Conservation (phyloP, 2,329 filamentous ascomycete genomes). For the Aspergillus piperis region DNA sequence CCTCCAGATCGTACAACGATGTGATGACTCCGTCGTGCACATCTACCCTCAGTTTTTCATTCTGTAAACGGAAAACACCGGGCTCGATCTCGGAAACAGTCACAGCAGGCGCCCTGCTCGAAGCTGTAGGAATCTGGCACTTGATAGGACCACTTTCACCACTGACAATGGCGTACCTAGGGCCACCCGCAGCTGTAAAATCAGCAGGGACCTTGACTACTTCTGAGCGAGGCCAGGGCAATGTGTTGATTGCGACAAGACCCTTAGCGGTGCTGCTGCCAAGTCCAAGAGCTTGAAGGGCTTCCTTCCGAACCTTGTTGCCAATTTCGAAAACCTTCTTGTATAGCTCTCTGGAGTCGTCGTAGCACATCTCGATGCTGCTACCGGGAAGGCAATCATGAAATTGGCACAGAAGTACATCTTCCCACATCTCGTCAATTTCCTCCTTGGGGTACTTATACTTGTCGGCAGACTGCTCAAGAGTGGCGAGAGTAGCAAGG, state of each 20-base stretch:
- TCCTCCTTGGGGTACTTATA: constrained; percentile 93
- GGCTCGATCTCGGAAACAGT: constrained; percentile 54
- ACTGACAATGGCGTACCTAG: constrained; percentile 47
- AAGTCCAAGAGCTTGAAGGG: constrained; percentile 68
- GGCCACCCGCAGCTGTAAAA: constrained; percentile 23
- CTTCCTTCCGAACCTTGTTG: constrained; percentile 68
- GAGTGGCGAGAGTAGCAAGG: constrained; percentile 79
- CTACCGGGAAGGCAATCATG: constrained; percentile 96
- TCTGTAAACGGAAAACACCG: constrained; percentile 75
- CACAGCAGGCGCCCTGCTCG: constrained; percentile 34
- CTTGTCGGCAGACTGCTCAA: constrained; percentile 58
- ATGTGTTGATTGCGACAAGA: constrained; percentile 74
- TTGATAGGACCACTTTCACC: constrained; percentile 50
- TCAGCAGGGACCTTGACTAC: constrained; percentile 63
- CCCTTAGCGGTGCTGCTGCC: constrained; percentile 47
- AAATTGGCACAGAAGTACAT: constrained; percentile 89
- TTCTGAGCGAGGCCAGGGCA: constrained; percentile 81
- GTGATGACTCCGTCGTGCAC: constrained; percentile 77
- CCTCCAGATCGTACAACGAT: constrained; percentile 75
- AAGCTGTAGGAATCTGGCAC: constrained; percentile 26
- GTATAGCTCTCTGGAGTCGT: constrained; percentile 91
- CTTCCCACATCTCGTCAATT: constrained; percentile 96
- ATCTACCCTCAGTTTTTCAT: constrained; percentile 72
- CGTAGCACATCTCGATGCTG: constrained; percentile 96
- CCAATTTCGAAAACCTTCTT: constrained; percentile 78